Evolutionary conservation across 345 rosid species (phyloP), one percentile per base, ranked within the genome.

Genomic region (Brassica rapa): DNA sequence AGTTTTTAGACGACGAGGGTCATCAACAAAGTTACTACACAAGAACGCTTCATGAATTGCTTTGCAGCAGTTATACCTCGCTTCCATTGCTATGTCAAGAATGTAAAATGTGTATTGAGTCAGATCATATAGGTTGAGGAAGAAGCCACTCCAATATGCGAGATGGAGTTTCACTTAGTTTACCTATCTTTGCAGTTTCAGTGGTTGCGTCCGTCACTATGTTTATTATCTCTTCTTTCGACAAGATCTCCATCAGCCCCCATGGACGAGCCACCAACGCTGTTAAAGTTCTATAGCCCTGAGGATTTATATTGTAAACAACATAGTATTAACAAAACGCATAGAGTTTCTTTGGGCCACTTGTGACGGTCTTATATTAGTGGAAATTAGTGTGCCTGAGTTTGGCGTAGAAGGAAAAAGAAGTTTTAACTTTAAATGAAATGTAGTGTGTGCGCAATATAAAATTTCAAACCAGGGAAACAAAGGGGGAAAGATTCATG

Each of bases 131-230:
- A 51, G 19, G 65, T 21, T 6, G 32, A 55, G 21, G 60, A 55
- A 72, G 25, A 32, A 63, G 16, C 25, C 51, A 25, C 16, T 27
- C 41, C 24, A 23, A 41, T 79, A 53, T 55, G 27, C 43, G 4
- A 23, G 29, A 41, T 19, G 15, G 32, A 35, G 23, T 4, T 66
- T 51, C 43, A 46, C 32, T 66, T 46, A 21, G 61, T 72, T 70
- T 66, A 95, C 99, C 97, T 87, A 86, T 84, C 86, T 92, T 95
- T 46, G 89, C 82, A 53, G 87, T 84, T 83, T 95, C 99, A 25
- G 79, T 75, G 35, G 82, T 68, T 69, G 97, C 85, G 79, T 87
- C 94, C 33, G 90, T 89, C 62, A 91, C 85, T 25, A 74, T 84
- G 72, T 84, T 82, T 62, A 93, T 79, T 29, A 95, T 88, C 82